Evolutionary conservation across 2,329 filamentous ascomycete genomes (phyloP).

Genomic region (Aspergillus neoniger): DNA sequence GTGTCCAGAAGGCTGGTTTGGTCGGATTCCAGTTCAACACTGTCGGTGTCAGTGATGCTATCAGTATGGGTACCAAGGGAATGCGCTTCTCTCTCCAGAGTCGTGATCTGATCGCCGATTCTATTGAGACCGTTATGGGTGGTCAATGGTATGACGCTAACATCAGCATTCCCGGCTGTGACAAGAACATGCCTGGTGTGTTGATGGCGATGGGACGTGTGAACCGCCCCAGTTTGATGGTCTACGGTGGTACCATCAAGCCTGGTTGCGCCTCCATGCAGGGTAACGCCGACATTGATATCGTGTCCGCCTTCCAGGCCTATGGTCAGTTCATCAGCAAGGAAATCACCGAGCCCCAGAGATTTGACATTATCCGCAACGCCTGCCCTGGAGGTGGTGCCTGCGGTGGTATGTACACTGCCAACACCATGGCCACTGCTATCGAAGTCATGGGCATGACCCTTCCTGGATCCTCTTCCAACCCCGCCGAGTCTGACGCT

Average conservation of each 20-base stretch:
- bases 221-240: slow-evolving; percentile 94
- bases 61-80: slow-evolving; percentile 96
- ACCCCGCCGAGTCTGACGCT: slow-evolving; percentile 70
- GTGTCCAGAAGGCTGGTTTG: slow-evolving; percentile 73
- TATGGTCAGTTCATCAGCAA: slow-evolving; percentile 94
- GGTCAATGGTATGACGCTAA: slow-evolving; percentile 99
- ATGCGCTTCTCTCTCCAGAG: slow-evolving; percentile 97
- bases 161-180: slow-evolving; percentile 93
- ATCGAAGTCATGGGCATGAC: slow-evolving; percentile 76
- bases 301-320: slow-evolving; percentile 96
- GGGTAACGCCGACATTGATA: slow-evolving; percentile 76
- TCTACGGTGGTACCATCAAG: slow-evolving; percentile 93
- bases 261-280: slow-evolving; percentile 81
- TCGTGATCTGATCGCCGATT: slow-evolving; percentile 94
- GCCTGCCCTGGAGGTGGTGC: slow-evolving; percentile 84
- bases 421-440: slow-evolving; percentile 74
- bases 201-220: slow-evolving; percentile 92
- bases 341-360: slow-evolving; percentile 84
- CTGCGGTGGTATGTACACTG: slow-evolving; percentile 84
- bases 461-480: slow-evolving; percentile 78
- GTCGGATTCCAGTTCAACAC: slow-evolving; percentile 99
- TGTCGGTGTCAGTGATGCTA: slow-evolving; percentile 93
- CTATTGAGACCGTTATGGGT: slow-evolving; percentile 98
- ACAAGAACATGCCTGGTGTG: slow-evolving; percentile 99
- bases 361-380: slow-evolving; percentile 91